Evolutionary conservation across 2,329 filamentous ascomycete genomes (phyloP).

Genomic region (Scedosporium apiospermum): DNA sequence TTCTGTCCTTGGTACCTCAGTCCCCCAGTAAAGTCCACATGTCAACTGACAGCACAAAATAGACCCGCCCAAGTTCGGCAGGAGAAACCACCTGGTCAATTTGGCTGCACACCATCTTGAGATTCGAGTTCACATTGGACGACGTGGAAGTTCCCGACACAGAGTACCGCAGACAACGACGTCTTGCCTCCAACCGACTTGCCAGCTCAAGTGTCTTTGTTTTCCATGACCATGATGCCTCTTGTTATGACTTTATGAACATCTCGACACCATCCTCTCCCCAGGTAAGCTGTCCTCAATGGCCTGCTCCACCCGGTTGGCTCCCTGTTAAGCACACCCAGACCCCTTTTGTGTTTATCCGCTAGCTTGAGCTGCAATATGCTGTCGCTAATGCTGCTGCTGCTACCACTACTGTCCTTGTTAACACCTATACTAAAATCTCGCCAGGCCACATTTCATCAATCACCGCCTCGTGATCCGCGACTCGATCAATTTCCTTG

Average conservation of each 20-base stretch:
- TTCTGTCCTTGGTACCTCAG: not conserved
- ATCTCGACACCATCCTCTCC: not conserved
- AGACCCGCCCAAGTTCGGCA: not conserved
- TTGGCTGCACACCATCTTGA: not conserved
- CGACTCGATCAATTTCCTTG: not conserved
- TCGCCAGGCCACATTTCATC: not conserved
- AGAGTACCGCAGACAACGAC: not conserved
- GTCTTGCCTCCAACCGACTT: not conserved
- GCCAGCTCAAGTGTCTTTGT: not conserved
- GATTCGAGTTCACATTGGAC: not conserved
- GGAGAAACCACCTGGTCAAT: slow-evolving; percentile 6
- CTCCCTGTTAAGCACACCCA: not conserved
- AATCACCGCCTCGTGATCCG: not conserved
- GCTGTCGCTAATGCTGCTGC: not conserved
- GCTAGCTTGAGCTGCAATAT: too few species aligned
- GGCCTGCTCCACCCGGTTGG: not conserved
- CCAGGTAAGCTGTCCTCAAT: not conserved
- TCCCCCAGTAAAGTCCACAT: not conserved
- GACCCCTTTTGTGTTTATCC: too few species aligned
- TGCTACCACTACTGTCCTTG: not conserved
- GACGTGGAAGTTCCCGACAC: slow-evolving; percentile 1
- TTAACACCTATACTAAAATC: not conserved
- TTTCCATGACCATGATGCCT: slow-evolving; percentile 3
- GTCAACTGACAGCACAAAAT: not conserved
- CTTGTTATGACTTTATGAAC: slow-evolving; percentile 4